Evolutionary conservation across 2,329 filamentous ascomycete genomes (phyloP).

Genomic region (Grosmannia huntii): DNA sequence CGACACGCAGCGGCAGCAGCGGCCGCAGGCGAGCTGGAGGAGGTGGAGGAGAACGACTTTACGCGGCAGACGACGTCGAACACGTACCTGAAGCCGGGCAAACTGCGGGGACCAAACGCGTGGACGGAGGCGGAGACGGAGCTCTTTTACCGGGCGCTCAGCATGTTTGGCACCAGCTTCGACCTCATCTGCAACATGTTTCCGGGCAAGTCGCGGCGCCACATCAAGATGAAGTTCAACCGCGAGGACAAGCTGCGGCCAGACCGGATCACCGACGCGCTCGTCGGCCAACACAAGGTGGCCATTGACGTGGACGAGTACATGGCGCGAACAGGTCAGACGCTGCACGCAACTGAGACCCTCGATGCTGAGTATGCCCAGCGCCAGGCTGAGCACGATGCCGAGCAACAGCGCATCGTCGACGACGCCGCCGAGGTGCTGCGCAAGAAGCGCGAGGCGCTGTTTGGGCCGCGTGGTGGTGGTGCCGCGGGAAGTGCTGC

Average conservation of each 20-base stretch:
- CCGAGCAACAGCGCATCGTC: constrained; percentile 29
- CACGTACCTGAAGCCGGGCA: constrained; percentile 50
- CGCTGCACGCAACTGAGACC: constrained; percentile 41
- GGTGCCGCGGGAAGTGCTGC: not conserved
- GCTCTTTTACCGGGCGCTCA: constrained; percentile 61
- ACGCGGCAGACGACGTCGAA: constrained; percentile 57
- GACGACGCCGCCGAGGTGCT: constrained; percentile 36
- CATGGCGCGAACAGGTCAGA: constrained; percentile 36
- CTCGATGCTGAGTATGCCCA: constrained; percentile 39
- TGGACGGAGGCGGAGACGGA: constrained; percentile 65
- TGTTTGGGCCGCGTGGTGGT: constrained; percentile 23
- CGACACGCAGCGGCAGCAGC: constrained; percentile 50
- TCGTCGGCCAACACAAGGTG: constrained; percentile 46
- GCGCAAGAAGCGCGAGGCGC: constrained; percentile 33
- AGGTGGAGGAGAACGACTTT: constrained; percentile 67
- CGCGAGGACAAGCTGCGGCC: constrained; percentile 61
- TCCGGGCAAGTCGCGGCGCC: constrained; percentile 53
- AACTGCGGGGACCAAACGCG: constrained; percentile 48
- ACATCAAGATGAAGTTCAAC: constrained; percentile 74
- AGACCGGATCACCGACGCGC: constrained; percentile 46
- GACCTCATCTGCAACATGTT: constrained; percentile 69
- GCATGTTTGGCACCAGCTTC: constrained; percentile 74
- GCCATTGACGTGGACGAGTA: constrained; percentile 50
- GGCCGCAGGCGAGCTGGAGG: constrained; percentile 39
- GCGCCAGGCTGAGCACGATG: constrained; percentile 30